Conservation (phyloP, 148 eudicot genomes). For the Rhododendron molle region DNA sequence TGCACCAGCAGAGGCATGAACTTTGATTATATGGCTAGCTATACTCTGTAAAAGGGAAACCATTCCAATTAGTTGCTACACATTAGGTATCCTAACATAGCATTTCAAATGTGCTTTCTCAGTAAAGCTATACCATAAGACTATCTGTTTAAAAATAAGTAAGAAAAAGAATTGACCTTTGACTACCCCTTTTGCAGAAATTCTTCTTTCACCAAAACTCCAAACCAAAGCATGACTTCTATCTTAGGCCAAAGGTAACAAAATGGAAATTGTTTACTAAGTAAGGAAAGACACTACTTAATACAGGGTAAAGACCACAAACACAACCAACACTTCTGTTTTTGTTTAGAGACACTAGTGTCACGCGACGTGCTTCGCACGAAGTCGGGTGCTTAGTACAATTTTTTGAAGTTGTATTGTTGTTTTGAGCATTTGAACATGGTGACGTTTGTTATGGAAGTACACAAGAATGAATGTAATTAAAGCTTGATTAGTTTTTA, state of each 20-base stretch:
- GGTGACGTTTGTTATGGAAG: too few species aligned
- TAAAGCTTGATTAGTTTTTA: too few species aligned
- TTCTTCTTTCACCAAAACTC: not conserved
- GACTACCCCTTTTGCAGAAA: not conserved
- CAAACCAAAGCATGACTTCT: not conserved
- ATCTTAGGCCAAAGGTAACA: not conserved
- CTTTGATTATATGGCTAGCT: slow-evolving; percentile 83
- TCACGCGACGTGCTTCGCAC: too few species aligned
- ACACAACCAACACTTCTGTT: not conserved
- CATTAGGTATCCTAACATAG: not conserved
- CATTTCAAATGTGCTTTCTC: not conserved
- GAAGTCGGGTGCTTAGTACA: too few species aligned
- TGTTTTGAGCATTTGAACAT: too few species aligned
- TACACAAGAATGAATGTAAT: too few species aligned
- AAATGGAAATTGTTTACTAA: not conserved
- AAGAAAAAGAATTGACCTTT: not conserved
- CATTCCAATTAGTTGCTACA: slow-evolving; percentile 5
- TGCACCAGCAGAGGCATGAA: slow-evolving; percentile 82
- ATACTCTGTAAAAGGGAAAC: slow-evolving; percentile 46
- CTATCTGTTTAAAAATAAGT: not conserved
- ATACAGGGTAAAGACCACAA: not conserved
- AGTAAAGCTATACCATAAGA: not conserved
- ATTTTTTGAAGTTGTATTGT: too few species aligned
- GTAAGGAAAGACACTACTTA: not conserved
- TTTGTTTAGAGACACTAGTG: not conserved